Evolutionary conservation across 306 rosid genomes (phyloP).

Genomic region (peach (Prunus persica)): DNA sequence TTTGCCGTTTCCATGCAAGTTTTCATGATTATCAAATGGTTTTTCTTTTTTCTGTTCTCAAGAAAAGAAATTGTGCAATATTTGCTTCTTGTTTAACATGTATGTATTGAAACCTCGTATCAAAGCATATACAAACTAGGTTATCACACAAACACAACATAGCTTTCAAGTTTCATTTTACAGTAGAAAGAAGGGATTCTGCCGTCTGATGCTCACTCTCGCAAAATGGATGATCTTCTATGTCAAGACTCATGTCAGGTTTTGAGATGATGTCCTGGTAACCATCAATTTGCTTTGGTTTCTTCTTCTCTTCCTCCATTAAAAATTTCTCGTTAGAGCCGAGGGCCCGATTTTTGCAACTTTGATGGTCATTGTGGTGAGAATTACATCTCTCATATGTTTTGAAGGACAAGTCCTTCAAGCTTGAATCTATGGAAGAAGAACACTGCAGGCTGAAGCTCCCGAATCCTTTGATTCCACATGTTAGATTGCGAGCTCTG

Average conservation of each 20-base stretch:
- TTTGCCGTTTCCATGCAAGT: not conserved
- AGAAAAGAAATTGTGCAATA: not conserved
- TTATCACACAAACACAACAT: not conserved
- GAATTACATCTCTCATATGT: slow-evolving; percentile 41
- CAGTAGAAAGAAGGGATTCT: slow-evolving; percentile 40
- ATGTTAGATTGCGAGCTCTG: slow-evolving; percentile 44
- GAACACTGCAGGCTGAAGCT: slow-evolving; percentile 42
- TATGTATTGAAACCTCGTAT: not conserved
- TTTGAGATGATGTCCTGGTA: not conserved
- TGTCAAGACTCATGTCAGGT: slow-evolving; percentile 4
- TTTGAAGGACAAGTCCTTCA: slow-evolving; percentile 19
- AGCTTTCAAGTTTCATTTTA: not conserved
- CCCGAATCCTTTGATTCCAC: slow-evolving; percentile 72
- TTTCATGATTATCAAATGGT: not conserved
- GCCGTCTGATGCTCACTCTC: slow-evolving; percentile 26
- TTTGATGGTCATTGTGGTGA: slow-evolving; percentile 23
- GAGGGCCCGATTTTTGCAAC: not conserved
- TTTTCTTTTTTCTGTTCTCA: not conserved
- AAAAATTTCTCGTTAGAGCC: not conserved
- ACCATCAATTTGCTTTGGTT: not conserved
- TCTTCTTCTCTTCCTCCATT: slow-evolving; percentile 3
- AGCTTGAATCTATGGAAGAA: slow-evolving; percentile 19
- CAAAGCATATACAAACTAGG: not conserved
- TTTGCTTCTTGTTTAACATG: not conserved
- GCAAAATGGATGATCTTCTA: slow-evolving; percentile 46